These are phyloP conservation scores for Phragmites australis DNA, from an alignment of 176 grass and related monocot genomes.

Conservation along the genomic window DNA sequence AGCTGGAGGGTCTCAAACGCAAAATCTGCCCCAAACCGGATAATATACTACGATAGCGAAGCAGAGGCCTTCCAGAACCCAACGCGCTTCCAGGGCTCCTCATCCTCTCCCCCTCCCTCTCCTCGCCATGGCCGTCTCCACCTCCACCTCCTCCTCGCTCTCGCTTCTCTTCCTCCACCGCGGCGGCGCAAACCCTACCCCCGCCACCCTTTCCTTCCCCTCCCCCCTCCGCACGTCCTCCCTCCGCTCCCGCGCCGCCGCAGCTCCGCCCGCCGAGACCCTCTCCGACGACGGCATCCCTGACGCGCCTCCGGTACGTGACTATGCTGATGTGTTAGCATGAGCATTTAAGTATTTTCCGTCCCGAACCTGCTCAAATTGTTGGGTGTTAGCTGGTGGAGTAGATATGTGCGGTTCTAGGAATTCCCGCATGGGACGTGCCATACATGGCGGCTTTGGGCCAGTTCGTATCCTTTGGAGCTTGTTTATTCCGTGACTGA, in stretches of 20 bases:
- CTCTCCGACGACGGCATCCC: constrained; percentile 35
- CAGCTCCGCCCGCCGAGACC: constrained; percentile 38
- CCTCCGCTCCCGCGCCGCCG: constrained; percentile 44
- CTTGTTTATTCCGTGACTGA: neutral
- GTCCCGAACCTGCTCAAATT: neutral
- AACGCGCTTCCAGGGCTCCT: constrained; percentile 3
- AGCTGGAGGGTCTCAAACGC: neutral
- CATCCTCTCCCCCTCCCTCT: constrained; percentile 3
- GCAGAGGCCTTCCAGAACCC: constrained; percentile 42
- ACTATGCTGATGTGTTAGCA: neutral
- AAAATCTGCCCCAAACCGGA: constrained; percentile 27
- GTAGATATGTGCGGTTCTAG: neutral
- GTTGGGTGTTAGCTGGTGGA: neutral
- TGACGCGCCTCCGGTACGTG: constrained; percentile 43
- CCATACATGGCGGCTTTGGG: neutral
- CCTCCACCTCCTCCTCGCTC: constrained; percentile 33
- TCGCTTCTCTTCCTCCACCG: constrained; percentile 51
- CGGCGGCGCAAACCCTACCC: constrained; percentile 32
- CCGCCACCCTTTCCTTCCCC: constrained; percentile 37
- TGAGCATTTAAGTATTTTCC: neutral
- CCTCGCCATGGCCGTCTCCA: constrained; percentile 43
- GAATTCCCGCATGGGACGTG: neutral
- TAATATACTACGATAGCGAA: constrained; percentile 40
- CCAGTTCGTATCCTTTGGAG: neutral
- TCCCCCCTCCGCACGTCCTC: constrained; percentile 31